A percentile compares a stretch with the other conserved stretches of the same genome.
Conservation (phyloP, 106 monocot genomes). For the Chionographis japonica region DNA sequence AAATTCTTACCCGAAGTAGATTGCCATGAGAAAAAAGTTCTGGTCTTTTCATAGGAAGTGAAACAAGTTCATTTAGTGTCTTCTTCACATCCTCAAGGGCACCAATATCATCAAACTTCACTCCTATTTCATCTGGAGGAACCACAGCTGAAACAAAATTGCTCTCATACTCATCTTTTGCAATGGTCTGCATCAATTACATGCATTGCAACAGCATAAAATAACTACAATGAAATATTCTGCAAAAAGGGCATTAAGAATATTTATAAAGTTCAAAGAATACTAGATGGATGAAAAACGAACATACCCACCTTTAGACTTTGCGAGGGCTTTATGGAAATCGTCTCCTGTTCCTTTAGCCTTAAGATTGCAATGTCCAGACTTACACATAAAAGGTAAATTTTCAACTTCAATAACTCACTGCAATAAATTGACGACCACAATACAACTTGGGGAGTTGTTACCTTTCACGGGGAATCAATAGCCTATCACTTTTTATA, state of each 20-base stretch:
- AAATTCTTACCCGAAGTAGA: conserved; percentile 59
- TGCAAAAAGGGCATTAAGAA: not conserved
- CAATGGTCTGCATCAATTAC: conserved; percentile 56
- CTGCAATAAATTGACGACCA: not conserved
- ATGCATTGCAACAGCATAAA: not conserved
- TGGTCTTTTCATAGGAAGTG: conserved; percentile 96
- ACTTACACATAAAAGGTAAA: conserved; percentile 31
- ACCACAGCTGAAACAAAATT: conserved; percentile 93
- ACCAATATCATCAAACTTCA: conserved; percentile 95
- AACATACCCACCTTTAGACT: conserved; percentile 54
- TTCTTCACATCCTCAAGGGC: conserved; percentile 95
- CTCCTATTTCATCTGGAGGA: conserved; percentile 85
- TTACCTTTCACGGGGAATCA: conserved; percentile 84
- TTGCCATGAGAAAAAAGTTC: conserved; percentile 96
- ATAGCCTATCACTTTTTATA: conserved; percentile 55
- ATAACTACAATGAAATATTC: not conserved
- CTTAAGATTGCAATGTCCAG: conserved; percentile 77
- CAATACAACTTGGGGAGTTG: not conserved
- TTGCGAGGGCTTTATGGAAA: conserved; percentile 50
- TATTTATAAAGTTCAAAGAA: no score
- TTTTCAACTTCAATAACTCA: not conserved
- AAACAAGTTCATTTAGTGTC: conserved; percentile 85
- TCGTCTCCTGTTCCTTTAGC: conserved; percentile 58
- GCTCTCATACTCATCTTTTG: conserved; percentile 96
- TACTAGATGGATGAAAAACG: no score